Conservation (phyloP, 1,139 yeast species). For the Magnusiomyces ingens region DNA sequence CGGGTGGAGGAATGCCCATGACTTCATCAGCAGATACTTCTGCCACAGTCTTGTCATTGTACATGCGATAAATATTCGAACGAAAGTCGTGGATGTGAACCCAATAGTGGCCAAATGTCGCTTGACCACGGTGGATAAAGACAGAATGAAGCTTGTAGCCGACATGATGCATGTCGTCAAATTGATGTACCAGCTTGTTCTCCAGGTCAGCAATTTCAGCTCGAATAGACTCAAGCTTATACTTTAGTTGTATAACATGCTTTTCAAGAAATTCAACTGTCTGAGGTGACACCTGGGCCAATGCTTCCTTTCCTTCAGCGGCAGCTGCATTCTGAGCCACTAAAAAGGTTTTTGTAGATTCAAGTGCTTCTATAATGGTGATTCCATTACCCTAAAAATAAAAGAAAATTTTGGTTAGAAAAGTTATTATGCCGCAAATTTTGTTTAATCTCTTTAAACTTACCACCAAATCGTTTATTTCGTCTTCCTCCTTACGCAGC, state of each 20-base stretch:
- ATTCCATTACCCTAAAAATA: slow-evolving; percentile 20
- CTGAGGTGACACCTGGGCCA: slow-evolving; percentile 14
- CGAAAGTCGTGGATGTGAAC: slow-evolving; percentile 76
- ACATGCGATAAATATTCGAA: slow-evolving; percentile 67
- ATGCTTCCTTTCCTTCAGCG: slow-evolving; percentile 14
- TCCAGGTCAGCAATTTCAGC: slow-evolving; percentile 40
- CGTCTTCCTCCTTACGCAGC: slow-evolving; percentile 40
- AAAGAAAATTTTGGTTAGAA: no score
- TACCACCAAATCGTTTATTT: slow-evolving; percentile 41
- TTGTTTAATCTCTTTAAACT: slow-evolving; percentile 38
- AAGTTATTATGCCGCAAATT: slow-evolving; percentile 38
- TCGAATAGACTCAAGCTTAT: slow-evolving; percentile 16
- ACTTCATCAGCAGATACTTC: slow-evolving; percentile 74
- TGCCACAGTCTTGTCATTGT: slow-evolving; percentile 84
- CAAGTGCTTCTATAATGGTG: slow-evolving; percentile 30
- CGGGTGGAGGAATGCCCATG: slow-evolving; percentile 44
- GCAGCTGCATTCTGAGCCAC: slow-evolving; percentile 22
- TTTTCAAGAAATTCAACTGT: slow-evolving; percentile 30
- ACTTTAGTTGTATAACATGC: slow-evolving; percentile 19
- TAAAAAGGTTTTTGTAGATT: slow-evolving; percentile 52
- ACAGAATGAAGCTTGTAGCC: slow-evolving; percentile 86
- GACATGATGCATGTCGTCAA: slow-evolving; percentile 49
- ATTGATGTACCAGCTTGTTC: slow-evolving; percentile 49
- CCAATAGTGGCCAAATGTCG: slow-evolving; percentile 96
- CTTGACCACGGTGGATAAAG: slow-evolving; percentile 93